phyloP scores from a whole-genome alignment of 1,139 yeast species.

The Geotrichum bryndzae region DNA sequence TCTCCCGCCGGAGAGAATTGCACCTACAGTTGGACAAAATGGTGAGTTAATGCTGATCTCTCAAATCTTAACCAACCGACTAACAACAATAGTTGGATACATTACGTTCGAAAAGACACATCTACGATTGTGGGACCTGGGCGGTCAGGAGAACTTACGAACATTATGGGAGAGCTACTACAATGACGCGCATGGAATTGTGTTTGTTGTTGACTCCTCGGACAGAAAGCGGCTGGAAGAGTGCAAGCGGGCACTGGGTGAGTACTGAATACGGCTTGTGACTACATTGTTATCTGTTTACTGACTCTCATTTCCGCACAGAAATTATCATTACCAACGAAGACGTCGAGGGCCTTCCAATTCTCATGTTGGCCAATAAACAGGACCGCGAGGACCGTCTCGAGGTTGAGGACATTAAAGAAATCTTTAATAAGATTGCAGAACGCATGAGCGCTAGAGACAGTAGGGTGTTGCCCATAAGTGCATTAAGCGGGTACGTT shows the following conservation, averaged over 20 bases:
- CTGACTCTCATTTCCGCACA: conserved; percentile 10
- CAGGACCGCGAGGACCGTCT: conserved; percentile 84
- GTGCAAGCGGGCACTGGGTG: conserved; percentile 57
- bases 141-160: conserved; percentile 82
- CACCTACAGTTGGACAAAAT: conserved; percentile 77
- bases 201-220: conserved; percentile 87
- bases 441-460: conserved; percentile 85
- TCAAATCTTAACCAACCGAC: conserved; percentile 7
- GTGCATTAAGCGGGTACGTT: conserved; percentile 60
- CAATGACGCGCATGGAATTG: conserved; percentile 80
- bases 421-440: conserved; percentile 74
- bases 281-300: not conserved
- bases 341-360: conserved; percentile 69
- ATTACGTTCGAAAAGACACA: conserved; percentile 48
- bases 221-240: conserved; percentile 79
- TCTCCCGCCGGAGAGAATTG: conserved; percentile 45
- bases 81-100: conserved; percentile 38
- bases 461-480: conserved; percentile 79
- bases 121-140: conserved; percentile 90
- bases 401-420: conserved; percentile 71
- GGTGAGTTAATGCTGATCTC: conserved; percentile 8
- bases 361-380: conserved; percentile 90
- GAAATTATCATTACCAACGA: conserved; percentile 46
- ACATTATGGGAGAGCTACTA: conserved; percentile 85
- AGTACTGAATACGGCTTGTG: not conserved